Evolutionary conservation across 441 rosid genomes (phyloP).

Genomic region (Theobroma grandiflorum): DNA sequence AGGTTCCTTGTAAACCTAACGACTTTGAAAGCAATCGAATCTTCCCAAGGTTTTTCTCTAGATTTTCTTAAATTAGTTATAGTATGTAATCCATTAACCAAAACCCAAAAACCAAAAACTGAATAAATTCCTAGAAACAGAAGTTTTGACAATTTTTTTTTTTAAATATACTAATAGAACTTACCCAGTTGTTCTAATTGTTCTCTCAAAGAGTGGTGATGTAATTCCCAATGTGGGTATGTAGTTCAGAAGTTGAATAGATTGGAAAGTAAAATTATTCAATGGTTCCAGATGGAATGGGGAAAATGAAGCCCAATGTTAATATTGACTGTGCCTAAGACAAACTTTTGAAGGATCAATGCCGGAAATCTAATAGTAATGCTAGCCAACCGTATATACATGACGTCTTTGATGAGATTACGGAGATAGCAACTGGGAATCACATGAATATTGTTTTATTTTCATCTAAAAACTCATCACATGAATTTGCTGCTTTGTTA

Average conservation of each 20-base stretch:
- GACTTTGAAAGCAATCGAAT: background rate
- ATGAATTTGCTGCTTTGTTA: background rate
- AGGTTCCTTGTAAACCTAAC: background rate
- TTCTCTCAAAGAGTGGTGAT: background rate
- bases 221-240: background rate
- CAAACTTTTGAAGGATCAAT: background rate
- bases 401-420: constrained; percentile 13
- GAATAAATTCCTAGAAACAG: no score
- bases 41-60: background rate
- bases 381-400: background rate
- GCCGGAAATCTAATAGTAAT: background rate
- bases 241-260: background rate
- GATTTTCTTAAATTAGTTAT: background rate
- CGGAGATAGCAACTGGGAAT: background rate
- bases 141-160: no score
- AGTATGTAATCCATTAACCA: background rate
- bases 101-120: background rate
- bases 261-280: background rate
- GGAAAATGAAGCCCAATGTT: background rate
- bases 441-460: background rate
- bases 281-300: background rate
- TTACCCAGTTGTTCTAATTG: background rate
- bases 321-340: background rate
- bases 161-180: background rate
- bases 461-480: constrained; percentile 6